Conservation (phyloP, 2,329 filamentous ascomycete species). For the Corynespora cassiicola region DNA sequence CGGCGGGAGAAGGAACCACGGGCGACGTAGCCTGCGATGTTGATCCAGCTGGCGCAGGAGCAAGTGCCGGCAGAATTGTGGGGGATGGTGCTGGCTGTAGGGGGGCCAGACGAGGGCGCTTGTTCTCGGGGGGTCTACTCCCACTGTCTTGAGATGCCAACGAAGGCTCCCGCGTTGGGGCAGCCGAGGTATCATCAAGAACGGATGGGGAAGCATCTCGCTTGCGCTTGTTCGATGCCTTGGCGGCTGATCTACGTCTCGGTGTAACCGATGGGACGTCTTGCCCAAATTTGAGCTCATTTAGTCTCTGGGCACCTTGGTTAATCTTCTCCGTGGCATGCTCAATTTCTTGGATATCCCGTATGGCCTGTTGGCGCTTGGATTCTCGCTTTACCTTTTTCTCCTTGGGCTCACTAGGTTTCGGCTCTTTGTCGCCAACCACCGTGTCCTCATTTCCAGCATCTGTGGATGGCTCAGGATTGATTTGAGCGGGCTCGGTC, state of each 20-base stretch:
- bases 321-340: constrained; percentile 41
- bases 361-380: constrained; percentile 57
- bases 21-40: constrained; percentile 13
- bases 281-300: constrained; percentile 37
- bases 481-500: not conserved
- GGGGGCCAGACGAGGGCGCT: constrained; percentile 29
- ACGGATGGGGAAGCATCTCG: constrained; percentile 54
- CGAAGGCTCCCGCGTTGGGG: constrained; percentile 27
- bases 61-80: constrained; percentile 21
- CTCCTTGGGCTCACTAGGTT: constrained; percentile 79
- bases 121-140: constrained; percentile 34
- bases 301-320: constrained; percentile 41
- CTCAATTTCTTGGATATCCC: constrained; percentile 44
- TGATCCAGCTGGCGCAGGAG: constrained; percentile 12
- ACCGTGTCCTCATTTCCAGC: constrained; percentile 63
- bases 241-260: constrained; percentile 28
- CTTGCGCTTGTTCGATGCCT: constrained; percentile 60
- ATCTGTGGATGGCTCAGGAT: constrained; percentile 18
- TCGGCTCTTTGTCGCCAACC: constrained; percentile 76
- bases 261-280: constrained; percentile 26
- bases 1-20: constrained; percentile 17
- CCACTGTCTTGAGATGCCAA: constrained; percentile 33
- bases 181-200: constrained; percentile 17
- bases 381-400: constrained; percentile 76
- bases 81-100: constrained; percentile 10